A percentile compares a stretch with the other conserved stretches of the same genome.
These are phyloP conservation scores for Wickerhamomyces strasburgensis DNA, from an alignment of 805 yeast species.

Conservation along the genomic window DNA sequence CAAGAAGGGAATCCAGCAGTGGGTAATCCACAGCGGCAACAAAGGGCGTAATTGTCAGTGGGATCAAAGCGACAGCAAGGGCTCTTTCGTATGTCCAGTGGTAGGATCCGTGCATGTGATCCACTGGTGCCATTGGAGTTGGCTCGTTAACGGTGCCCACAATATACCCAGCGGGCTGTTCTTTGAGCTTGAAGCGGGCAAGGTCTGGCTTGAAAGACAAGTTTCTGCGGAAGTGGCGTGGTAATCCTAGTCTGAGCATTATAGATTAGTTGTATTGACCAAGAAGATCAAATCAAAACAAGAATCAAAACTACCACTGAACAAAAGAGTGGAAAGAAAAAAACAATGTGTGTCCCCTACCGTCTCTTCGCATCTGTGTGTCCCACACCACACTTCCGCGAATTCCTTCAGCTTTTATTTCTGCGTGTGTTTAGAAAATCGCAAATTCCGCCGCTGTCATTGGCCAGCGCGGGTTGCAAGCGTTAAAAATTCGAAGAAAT, in stretches of 20 bases:
- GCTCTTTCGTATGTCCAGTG: slow-evolving; percentile 73
- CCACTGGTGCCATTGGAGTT: slow-evolving; percentile 52
- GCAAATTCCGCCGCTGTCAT: slow-evolving; percentile 16
- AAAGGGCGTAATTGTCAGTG: slow-evolving; percentile 58
- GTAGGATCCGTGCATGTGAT: slow-evolving; percentile 57
- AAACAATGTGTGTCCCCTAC: background rate
- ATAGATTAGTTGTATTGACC: no score
- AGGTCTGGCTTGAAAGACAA: slow-evolving; percentile 25
- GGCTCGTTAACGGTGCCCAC: slow-evolving; percentile 73
- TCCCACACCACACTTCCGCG: no score
- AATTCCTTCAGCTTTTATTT: no score
- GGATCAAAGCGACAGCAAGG: slow-evolving; percentile 56
- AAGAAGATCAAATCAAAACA: no score
- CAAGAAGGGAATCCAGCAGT: slow-evolving; percentile 50
- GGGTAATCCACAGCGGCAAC: slow-evolving; percentile 46
- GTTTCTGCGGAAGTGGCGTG: slow-evolving; percentile 1
- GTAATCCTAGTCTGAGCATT: no score
- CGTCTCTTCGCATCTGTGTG: no score
- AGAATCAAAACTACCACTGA: no score
- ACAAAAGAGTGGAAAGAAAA: no score
- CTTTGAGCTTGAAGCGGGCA: slow-evolving; percentile 39
- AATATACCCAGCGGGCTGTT: slow-evolving; percentile 71
- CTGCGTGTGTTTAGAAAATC: no score
- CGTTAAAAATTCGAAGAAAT: slow-evolving; percentile 2
- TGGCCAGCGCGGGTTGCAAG: slow-evolving; percentile 13